A percentile compares a stretch with the other conserved stretches of the same genome.
Evolutionary conservation across 495 filamentous ascomycete species (phyloP).

Genomic region (Chaetomium cochliodes): DNA sequence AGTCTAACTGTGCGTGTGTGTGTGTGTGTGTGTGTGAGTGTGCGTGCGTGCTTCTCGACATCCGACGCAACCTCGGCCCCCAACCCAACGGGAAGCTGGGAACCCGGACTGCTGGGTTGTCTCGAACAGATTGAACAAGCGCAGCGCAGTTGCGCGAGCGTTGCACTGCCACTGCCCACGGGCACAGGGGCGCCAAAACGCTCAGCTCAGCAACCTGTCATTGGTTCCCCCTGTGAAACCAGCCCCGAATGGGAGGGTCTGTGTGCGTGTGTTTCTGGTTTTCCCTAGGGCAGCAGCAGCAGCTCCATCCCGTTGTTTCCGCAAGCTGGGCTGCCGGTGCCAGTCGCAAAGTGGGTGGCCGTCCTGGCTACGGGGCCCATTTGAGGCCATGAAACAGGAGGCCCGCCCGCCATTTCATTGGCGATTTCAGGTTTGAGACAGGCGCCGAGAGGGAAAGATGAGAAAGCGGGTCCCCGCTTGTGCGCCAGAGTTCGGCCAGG

Average conservation of each 20-base stretch:
- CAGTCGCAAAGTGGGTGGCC: slow-evolving; percentile 1
- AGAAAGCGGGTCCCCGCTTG: slow-evolving; percentile 15
- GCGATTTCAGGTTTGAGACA: slow-evolving; percentile 16
- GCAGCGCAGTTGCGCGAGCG: not conserved
- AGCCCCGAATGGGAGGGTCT: not conserved
- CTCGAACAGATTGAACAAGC: not conserved
- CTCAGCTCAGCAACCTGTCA: not conserved
- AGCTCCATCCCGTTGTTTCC: slow-evolving; percentile 3
- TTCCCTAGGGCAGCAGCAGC: not conserved
- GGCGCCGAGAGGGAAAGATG: not conserved
- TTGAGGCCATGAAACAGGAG: slow-evolving; percentile 13
- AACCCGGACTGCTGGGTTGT: not conserved
- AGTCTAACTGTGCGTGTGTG: not conserved
- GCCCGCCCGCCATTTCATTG: slow-evolving; percentile 9
- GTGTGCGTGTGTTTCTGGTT: not conserved
- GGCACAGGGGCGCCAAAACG: not conserved
- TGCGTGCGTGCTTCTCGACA: not conserved
- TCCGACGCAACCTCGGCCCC: slow-evolving; percentile 8
- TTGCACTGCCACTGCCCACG: not conserved
- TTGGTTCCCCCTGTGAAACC: not conserved
- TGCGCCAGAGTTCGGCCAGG: slow-evolving; percentile 5
- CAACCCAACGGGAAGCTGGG: not conserved
- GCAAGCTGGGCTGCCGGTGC: not conserved
- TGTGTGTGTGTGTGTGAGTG: not conserved
- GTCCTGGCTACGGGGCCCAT: not conserved